Conservation (phyloP, 495 filamentous ascomycete genomes). For the Xylaria flabelliformis region DNA sequence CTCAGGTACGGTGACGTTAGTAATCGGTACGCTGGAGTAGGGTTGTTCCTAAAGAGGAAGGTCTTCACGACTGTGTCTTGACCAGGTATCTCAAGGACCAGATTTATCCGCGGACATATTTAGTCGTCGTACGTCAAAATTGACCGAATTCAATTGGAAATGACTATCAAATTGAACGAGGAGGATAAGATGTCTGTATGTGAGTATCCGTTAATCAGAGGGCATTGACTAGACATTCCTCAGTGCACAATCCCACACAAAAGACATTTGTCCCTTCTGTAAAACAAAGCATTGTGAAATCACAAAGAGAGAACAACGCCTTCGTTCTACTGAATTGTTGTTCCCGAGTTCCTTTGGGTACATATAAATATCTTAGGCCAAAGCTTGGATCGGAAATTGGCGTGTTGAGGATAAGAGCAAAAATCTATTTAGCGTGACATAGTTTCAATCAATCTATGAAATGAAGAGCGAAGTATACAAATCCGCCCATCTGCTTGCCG, state of each 20-base stretch:
- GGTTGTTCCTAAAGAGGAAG: constrained; percentile 5
- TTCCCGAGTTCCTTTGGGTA: background rate
- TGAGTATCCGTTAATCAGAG: background rate
- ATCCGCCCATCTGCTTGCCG: background rate
- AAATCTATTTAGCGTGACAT: background rate
- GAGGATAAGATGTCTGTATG: too few relatives aligned
- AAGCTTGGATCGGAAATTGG: background rate
- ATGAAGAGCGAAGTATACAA: background rate
- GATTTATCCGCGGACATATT: background rate
- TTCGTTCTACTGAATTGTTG: background rate
- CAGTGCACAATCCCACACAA: too few relatives aligned
- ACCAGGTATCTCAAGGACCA: background rate
- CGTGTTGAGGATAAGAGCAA: background rate
- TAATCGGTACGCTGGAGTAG: background rate
- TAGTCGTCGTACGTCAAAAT: background rate
- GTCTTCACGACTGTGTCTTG: background rate
- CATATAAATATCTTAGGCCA: background rate
- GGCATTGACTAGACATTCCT: background rate
- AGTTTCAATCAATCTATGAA: background rate
- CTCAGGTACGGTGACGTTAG: background rate
- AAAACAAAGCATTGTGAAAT: background rate
- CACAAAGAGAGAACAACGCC: background rate
- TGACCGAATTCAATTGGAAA: background rate
- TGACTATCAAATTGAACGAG: background rate
- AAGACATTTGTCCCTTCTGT: background rate